Conservation (phyloP, 1,284 basidiomycete genomes). For the Testicularia cyperi region DNA sequence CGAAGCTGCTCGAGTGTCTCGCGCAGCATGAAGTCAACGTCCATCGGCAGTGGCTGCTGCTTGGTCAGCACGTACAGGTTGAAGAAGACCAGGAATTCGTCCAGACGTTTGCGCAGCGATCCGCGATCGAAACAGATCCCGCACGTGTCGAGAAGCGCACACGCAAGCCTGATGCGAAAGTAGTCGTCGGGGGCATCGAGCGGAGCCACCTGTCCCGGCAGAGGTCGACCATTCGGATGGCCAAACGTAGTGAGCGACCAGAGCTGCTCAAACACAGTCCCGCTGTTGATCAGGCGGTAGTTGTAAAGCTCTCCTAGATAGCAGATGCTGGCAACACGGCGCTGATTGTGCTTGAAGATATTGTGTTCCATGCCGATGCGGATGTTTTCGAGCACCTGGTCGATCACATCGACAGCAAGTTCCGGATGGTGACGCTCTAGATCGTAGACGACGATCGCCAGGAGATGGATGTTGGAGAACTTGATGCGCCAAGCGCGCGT, state of each 20-base stretch:
- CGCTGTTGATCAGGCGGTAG: conserved; percentile 85
- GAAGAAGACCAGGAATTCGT: conserved; percentile 88
- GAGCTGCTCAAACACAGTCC: conserved; percentile 86
- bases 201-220: conserved; percentile 74
- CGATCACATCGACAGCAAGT: conserved; percentile 83
- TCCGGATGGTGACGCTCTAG: conserved; percentile 86
- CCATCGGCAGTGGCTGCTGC: conserved; percentile 78
- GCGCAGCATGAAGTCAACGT: conserved; percentile 92
- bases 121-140: conserved; percentile 97
- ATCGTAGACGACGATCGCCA: conserved; percentile 91
- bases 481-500: conserved; percentile 96
- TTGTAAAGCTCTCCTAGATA: conserved; percentile 97
- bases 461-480: conserved; percentile 82
- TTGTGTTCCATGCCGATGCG: conserved; percentile 84
- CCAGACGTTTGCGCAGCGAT: conserved; percentile 83
- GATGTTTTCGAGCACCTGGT: conserved; percentile 91
- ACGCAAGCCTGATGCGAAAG: conserved; percentile 88
- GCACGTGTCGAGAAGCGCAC: conserved; percentile 88
- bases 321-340: conserved; percentile 83
- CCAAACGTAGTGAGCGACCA: conserved; percentile 96
- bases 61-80: conserved; percentile 92
- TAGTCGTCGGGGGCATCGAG: conserved; percentile 93
- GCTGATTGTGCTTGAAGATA: conserved; percentile 90
- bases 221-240: conserved; percentile 84
- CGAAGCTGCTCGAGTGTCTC: conserved; percentile 75